These are phyloP conservation scores for Phytophthora hibernalis DNA, from an alignment of 352 stramenopile genomes.

Conservation along the genomic window DNA sequence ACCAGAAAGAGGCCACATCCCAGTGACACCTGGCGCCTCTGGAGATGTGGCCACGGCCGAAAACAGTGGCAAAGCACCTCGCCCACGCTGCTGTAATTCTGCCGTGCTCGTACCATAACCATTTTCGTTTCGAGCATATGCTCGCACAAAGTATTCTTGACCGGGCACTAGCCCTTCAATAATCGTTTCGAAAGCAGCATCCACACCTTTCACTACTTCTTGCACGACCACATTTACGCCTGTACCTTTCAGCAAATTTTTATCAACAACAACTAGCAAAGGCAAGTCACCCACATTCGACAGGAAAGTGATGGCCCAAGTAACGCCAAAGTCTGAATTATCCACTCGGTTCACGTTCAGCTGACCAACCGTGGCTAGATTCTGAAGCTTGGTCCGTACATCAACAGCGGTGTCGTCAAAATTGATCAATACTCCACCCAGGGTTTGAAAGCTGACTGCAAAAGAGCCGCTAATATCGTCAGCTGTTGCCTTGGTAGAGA, in stretches of 20 bases:
- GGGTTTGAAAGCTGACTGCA: conserved; percentile 68
- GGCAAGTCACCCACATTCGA: conserved; percentile 75
- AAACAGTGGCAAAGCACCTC: conserved; percentile 58
- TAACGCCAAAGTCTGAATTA: conserved; percentile 58
- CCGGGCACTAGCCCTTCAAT: conserved; percentile 52
- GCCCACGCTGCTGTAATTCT: conserved; percentile 62
- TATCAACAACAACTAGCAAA: conserved; percentile 49
- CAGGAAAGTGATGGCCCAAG: conserved; percentile 76
- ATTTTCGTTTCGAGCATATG: conserved; percentile 72
- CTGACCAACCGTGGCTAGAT: conserved; percentile 62
- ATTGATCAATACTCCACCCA: conserved; percentile 63
- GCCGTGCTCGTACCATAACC: conserved; percentile 70
- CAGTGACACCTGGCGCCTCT: conserved; percentile 44
- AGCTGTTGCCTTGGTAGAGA: conserved; percentile 46
- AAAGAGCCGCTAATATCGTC: conserved; percentile 68
- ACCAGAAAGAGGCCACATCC: conserved; percentile 60
- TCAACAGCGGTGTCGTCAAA: conserved; percentile 74
- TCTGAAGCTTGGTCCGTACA: conserved; percentile 80
- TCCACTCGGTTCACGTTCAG: conserved; percentile 61
- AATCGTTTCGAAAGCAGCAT: conserved; percentile 68
- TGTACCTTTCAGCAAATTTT: conserved; percentile 50
- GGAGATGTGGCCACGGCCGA: conserved; percentile 47
- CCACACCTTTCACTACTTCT: conserved; percentile 69
- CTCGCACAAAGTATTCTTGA: conserved; percentile 69
- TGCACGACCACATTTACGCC: conserved; percentile 46